phyloP scores from a whole-genome alignment of 2,329 filamentous ascomycete species.

The Botrytis tulipae region DNA sequence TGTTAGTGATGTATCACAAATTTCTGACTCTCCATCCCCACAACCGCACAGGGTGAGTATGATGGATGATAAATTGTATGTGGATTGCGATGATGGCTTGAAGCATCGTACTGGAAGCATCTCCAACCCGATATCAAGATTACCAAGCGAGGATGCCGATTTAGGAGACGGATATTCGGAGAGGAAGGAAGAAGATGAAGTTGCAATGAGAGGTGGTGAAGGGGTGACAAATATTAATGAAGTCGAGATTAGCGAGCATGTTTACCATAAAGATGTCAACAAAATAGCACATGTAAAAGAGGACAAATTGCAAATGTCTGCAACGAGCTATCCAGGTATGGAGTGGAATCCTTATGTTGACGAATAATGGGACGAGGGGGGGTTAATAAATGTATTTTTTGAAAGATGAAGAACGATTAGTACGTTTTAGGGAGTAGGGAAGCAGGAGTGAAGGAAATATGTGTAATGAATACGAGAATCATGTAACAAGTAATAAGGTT shows the following conservation, averaged over 20 bases:
- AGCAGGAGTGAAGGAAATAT: neutral
- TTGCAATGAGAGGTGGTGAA: neutral
- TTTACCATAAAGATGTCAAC: neutral
- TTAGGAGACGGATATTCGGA: neutral
- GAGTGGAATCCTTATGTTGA: conserved; percentile 49
- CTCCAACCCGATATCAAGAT: neutral
- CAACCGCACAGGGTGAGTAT: neutral
- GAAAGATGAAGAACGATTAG: no score
- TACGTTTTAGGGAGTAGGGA: no score
- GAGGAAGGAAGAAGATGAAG: neutral
- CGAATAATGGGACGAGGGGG: neutral
- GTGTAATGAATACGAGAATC: neutral
- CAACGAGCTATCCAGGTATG: conserved; percentile 67
- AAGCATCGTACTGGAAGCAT: neutral
- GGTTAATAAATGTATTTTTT: neutral
- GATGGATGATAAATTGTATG: conserved; percentile 22
- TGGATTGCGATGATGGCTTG: neutral
- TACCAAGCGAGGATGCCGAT: neutral
- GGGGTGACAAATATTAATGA: conserved; percentile 23
- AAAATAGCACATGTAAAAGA: conserved; percentile 41
- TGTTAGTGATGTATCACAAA: conserved; percentile 38
- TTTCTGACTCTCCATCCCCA: conserved; percentile 6
- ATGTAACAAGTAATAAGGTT: no score
- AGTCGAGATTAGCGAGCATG: conserved; percentile 41
- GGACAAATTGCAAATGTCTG: conserved; percentile 55